Base-by-base conservation (phyloP, 2,329 filamentous ascomycete species). In the Onygena corvina region DNA sequence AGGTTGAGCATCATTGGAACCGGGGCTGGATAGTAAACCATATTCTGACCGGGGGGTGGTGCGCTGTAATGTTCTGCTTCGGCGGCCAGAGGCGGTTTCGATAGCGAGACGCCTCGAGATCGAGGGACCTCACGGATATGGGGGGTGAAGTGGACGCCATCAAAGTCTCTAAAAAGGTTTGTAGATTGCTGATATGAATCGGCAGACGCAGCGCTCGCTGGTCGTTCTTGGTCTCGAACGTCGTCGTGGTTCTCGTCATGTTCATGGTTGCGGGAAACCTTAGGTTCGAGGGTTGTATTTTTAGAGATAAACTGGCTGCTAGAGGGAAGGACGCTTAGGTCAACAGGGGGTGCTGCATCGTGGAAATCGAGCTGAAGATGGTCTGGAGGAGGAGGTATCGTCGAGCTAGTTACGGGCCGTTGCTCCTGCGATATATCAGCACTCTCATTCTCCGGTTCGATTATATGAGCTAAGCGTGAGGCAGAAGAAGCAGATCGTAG, bases 11-110 rank as follows among this genome's bases (percentile, higher is more conserved):
- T 89, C 54, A 84, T 82, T 2, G 92, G 92, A 2, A 98, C 92
- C 1, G 87, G 89, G 2, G 92, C 92, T 11, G 92, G 92, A 64
- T 98, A 98, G 67, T 83, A 96, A 7, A 94, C 79, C 86, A 96
- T 94, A 57, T 81, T 74, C 56, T 90, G 80, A 3, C 80, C 83
- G 1, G 82, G 82, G 46, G 60, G 62, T 2, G 67, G 63, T 50
- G 68, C 62, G 46, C 64, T 61, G 56, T 66, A 68, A 20, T 61
- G 58, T 53, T 65, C 58, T 9, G 65, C 59, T 46, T 65, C 59
- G 49, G 59, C 62, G 3, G 68, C 67, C 40, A 69, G 61, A 29
- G 68, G 67, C 18, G 67, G 66, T 45, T 62, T 62, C 16, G 54
- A 62, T 35, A 71, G 53, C 23, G 69, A 65, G 14, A 70, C 54